A percentile compares a stretch with the other conserved stretches of the same genome.
Conservation (phyloP, 495 filamentous ascomycete species). For the Talaromyces borbonicus region DNA sequence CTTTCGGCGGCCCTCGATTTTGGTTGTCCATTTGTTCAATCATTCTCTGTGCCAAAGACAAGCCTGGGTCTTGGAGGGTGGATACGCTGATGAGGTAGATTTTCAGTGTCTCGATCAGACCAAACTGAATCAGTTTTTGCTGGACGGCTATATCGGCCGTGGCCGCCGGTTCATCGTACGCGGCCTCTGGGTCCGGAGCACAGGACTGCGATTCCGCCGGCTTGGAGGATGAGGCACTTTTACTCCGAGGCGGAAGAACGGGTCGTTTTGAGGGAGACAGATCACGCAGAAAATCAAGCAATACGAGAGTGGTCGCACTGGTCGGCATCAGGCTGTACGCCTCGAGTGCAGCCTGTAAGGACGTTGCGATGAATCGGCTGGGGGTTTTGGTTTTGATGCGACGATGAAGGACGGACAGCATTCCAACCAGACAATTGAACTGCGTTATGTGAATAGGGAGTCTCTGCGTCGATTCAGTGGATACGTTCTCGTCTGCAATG, state of each 20-base stretch:
- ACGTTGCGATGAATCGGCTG: constrained; percentile 85
- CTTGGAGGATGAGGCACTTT: constrained; percentile 40
- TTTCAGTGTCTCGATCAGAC: constrained; percentile 76
- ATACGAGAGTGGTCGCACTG: constrained; percentile 59
- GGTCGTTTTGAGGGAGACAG: constrained; percentile 66
- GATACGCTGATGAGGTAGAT: constrained; percentile 54
- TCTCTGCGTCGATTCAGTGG: too few relatives aligned
- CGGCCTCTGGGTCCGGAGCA: constrained; percentile 75
- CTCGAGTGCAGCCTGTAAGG: constrained; percentile 64
- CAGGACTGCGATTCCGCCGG: constrained; percentile 33
- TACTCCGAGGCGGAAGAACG: constrained; percentile 59
- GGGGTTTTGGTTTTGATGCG: constrained; percentile 87
- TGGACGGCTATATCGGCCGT: constrained; percentile 47
- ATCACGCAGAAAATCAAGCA: constrained; percentile 66
- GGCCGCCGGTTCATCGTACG: constrained; percentile 37
- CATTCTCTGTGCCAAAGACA: constrained; percentile 68
- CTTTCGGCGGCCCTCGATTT: constrained; percentile 44
- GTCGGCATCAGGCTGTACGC: constrained; percentile 50
- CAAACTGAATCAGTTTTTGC: constrained; percentile 72
- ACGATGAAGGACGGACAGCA: constrained; percentile 76
- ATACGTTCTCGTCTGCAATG: too few relatives aligned
- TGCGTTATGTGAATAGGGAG: constrained; percentile 32
- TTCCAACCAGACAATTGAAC: constrained; percentile 67
- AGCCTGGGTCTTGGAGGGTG: constrained; percentile 49
- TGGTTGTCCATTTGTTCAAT: constrained; percentile 61